Evolutionary conservation across 2,329 filamentous ascomycete species (phyloP), one percentile per base, ranked within the genome.

Genomic region (Colletotrichum chrysophilum): DNA sequence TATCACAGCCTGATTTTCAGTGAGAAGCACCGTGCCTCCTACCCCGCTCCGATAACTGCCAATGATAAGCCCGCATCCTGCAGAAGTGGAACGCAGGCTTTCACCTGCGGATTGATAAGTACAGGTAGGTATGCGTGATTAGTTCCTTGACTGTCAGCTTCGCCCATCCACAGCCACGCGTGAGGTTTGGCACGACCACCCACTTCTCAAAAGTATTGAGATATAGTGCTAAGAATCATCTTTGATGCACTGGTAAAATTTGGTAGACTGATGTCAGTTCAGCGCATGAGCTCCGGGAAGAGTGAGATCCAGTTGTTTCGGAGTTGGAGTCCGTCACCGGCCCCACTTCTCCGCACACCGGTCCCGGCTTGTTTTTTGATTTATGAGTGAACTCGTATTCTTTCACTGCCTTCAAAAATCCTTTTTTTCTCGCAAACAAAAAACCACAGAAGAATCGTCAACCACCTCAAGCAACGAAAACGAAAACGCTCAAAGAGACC

Each of bases 401-500:
- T 48, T 21, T 48, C 43, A 48, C 43, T 7, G 43, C 43, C 43
- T 48, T 4, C 0, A 48, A 7, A 48, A 0, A 4, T 21, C 5
- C 43, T 48, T 48, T 7, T 7, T 21, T 0, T 48, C 43, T 48
- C n/a, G 9, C 43, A 13, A 48, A 21, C 43, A 0, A 48, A 48
- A 48, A 12, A 3, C 0, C 36, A 16, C 16, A n/a, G 0, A n/a
- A 21, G 18, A 10, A 7, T 48, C 43, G 1, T 7, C n/a, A 48
- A 7, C 43, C 43, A 4, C n/a, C 43, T 48, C 18, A 48, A 21
- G 43, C 5, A 13, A 48, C 5, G 6, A 0, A 13, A 48, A 21
- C 10, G 10, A 48, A 13, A 1, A 7, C 43, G 18, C 43, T 48
- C 5, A 48, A 7, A 21, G 9, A 48, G 10, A 21, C 43, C 43